Evolutionary conservation across 306 rosid species (phyloP), one percentile per base, ranked within the genome.

Genomic region (Herpetospermum pedunculosum): DNA sequence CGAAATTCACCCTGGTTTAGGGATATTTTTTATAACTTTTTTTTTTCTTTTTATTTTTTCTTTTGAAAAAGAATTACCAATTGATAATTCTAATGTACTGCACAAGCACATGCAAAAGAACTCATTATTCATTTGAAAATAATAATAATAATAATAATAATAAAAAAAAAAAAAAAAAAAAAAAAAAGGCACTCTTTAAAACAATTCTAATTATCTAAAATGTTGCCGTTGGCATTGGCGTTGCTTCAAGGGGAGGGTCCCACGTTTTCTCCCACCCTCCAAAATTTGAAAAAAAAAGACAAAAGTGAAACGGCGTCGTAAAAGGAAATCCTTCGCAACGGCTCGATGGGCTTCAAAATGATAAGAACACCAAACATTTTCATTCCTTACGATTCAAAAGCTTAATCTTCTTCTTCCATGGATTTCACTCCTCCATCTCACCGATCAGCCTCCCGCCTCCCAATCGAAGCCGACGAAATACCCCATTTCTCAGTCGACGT

Each of bases 391-490:
- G 40, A 43, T 68, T 68, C 38, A 30, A 7, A 25, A 25, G 3
- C 1, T 1, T 14, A 41, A 14, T 60, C 47, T 60, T 47, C 38
- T 21, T 62, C 62, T 3, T 30, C 53, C 62, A 91, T 88, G 97
- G 96, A 84, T 67, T 71, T 85, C 26, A 72, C 77, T 4, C 68
- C 85, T 9, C 88, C 88, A 1, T 85, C 84, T 70, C 83, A 69
- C 23, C 86, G 79, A 1, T 72, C 86, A 1, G 75, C 86, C 44
- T 77, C 92, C 14, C 82, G 89, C 2, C 76, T 75, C 2, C 76
- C 70, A 4, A 55, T 79, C 37, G 80, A 77, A 29, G 73, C 8
- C 43, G 78, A 62, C 28, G 62, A 85, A 28, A 23, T 72, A 54
- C 77, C 85, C 11, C 89, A 77, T 13, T 79, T 83, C 13, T 80